Percentiles rank a stretch among this genome's conserved stretches.
Evolutionary conservation across 208 protist species (phyloP).

Genomic region (Borovskyia barvae): DNA sequence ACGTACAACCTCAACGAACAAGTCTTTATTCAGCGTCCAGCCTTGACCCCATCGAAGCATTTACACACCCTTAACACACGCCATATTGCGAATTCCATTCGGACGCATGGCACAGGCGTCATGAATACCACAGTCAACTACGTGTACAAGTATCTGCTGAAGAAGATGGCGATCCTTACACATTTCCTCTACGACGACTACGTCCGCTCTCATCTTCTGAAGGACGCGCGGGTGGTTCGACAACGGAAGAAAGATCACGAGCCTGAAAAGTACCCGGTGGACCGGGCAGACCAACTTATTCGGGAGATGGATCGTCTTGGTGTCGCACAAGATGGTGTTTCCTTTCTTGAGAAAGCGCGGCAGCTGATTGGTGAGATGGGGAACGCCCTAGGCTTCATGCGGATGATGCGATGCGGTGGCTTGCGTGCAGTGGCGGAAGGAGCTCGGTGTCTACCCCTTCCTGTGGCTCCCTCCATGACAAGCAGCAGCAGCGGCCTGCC

Average conservation of each 20-base stretch:
- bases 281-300: constrained; percentile 90
- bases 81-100: constrained; percentile 97
- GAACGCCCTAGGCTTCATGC: constrained; percentile 97
- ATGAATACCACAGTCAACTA: constrained; percentile 99
- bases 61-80: constrained; percentile 95
- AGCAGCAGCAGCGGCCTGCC: not conserved
- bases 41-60: constrained; percentile 82
- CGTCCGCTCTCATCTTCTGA: constrained; percentile 88
- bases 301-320: constrained; percentile 93
- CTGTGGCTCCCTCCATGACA: constrained; percentile 14
- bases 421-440: constrained; percentile 87
- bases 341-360: constrained; percentile 93
- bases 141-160: constrained; percentile 94
- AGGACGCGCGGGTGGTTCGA: constrained; percentile 71
- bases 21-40: constrained; percentile 92
- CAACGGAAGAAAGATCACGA: constrained; percentile 61
- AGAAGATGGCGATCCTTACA: constrained; percentile 94
- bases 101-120: constrained; percentile 97
- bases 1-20: constrained; percentile 98
- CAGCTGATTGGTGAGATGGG: constrained; percentile 97
- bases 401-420: constrained; percentile 92
- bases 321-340: constrained; percentile 62
- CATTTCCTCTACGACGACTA: constrained; percentile 98
- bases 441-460: constrained; percentile 89
- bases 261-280: constrained; percentile 78